Percentiles rank a stretch among this genome's conserved stretches.
phyloP scores from a whole-genome alignment of 805 yeast species.

The Teunomyces atbi region DNA sequence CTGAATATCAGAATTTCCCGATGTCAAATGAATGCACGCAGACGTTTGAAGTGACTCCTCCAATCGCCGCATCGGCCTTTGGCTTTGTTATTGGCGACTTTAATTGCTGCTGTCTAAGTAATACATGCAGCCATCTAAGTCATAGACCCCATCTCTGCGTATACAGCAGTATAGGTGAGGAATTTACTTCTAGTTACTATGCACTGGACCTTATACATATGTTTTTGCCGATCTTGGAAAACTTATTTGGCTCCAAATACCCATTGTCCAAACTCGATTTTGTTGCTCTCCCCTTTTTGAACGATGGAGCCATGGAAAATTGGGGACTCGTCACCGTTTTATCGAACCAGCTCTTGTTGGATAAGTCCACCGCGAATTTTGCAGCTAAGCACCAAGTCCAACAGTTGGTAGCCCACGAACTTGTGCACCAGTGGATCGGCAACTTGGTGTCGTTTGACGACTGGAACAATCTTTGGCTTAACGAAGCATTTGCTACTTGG shows the following conservation, averaged over 20 bases:
- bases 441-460: slow-evolving; percentile 63
- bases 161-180: slow-evolving; percentile 56
- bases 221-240: slow-evolving; percentile 48
- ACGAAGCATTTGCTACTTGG: slow-evolving; percentile 78
- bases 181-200: too few relatives aligned
- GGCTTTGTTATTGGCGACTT: slow-evolving; percentile 71
- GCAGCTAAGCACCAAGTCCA: slow-evolving; percentile 35
- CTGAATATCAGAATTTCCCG: slow-evolving; percentile 13
- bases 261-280: slow-evolving; percentile 69
- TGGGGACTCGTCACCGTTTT: slow-evolving; percentile 67
- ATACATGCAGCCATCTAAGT: too few relatives aligned
- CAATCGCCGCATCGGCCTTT: slow-evolving; percentile 62
- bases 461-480: slow-evolving; percentile 71
- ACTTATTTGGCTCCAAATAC: slow-evolving; percentile 42
- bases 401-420: slow-evolving; percentile 66
- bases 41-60: slow-evolving; percentile 52
- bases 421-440: slow-evolving; percentile 82
- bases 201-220: slow-evolving; percentile 49
- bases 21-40: slow-evolving; percentile 29
- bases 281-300: slow-evolving; percentile 64
- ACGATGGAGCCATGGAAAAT: slow-evolving; percentile 81
- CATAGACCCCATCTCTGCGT: slow-evolving; percentile 56
- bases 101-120: too few relatives aligned
- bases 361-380: slow-evolving; percentile 19
- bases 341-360: slow-evolving; percentile 42